phyloP scores from a whole-genome alignment of 257 asterid genomes.

The Prunella vulgaris region DNA sequence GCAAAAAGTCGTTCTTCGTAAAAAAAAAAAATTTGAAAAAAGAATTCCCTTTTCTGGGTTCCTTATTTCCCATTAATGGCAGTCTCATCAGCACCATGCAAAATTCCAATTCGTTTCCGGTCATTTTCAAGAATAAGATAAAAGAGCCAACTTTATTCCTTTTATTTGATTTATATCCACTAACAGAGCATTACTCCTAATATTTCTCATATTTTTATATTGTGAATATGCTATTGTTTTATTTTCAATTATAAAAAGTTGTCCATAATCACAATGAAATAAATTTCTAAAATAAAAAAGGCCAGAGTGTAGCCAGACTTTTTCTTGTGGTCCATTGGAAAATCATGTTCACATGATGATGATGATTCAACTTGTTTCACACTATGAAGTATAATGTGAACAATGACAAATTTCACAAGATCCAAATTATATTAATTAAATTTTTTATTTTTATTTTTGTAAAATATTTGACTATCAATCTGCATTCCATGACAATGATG shows the following conservation, averaged over 20 bases:
- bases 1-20: background rate
- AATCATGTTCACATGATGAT: constrained; percentile 15
- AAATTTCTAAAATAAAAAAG: background rate
- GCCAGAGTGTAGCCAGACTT: background rate
- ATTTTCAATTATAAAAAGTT: background rate
- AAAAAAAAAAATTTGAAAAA: background rate
- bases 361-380: constrained; percentile 14
- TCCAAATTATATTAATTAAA: background rate
- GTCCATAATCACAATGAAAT: background rate
- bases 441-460: background rate
- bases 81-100: constrained; percentile 10
- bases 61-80: background rate
- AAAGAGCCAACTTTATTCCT: constrained; percentile 21
- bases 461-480: background rate
- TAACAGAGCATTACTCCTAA: background rate
- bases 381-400: constrained; percentile 42
- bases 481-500: background rate
- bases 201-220: background rate
- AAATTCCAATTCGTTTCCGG: background rate
- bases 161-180: constrained; percentile 6
- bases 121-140: constrained; percentile 10
- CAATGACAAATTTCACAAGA: constrained; percentile 31
- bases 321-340: constrained; percentile 2
- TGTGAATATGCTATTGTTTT: constrained; percentile 5
- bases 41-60: background rate